Evolutionary conservation across 2,329 filamentous ascomycete genomes (phyloP), one percentile per base, ranked within the genome.

Genomic region (Apiospora phragmitis): DNA sequence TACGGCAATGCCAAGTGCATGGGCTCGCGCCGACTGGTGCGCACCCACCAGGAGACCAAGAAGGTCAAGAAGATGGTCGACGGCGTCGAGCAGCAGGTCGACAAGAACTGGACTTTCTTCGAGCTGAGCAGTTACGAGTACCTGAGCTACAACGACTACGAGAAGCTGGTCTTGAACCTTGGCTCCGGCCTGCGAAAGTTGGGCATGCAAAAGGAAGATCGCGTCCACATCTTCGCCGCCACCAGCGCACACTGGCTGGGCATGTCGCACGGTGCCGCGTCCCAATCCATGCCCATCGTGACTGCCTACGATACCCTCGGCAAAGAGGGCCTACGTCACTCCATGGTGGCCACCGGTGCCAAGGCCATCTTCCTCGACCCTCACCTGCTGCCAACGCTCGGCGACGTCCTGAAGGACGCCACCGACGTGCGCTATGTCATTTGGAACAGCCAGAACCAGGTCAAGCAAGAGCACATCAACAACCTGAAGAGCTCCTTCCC

Each of bases 71-170:
- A 95, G 87, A 87, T 94, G 71, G 85, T 97, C 62, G 93, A 96
- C 80, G 94, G 94, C 74, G 88, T 91, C 77, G 92, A 95, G 85
- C 84, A 89, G 77, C 89, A 94, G 82, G 89, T 95, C 38, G 92
- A 95, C 80, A 97, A 97, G 89, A 88, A 93, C 78, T 97, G 94
- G 94, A 92, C 91, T 70, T 97, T 93, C 83, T 96, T 94, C 80
- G 94, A 97, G 85, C 89, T 95, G 76, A 92, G 92, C 79, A 86
- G 85, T 68, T 97, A 95, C 85, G 88, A 90, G 72, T 97, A 92
- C 85, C 86, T 92, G 79, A 92, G 87, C 78, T 97, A 93, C 83
- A 86, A 89, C 76, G 92, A 96, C 81, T 96, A 94, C 79, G 90
- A 95, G 85, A 86, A 90, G 79, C 84, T 92, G 76, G 88, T 87